phyloP scores from a whole-genome alignment of 192 early-diverging fungal species.

The Coemansia sp. region DNA sequence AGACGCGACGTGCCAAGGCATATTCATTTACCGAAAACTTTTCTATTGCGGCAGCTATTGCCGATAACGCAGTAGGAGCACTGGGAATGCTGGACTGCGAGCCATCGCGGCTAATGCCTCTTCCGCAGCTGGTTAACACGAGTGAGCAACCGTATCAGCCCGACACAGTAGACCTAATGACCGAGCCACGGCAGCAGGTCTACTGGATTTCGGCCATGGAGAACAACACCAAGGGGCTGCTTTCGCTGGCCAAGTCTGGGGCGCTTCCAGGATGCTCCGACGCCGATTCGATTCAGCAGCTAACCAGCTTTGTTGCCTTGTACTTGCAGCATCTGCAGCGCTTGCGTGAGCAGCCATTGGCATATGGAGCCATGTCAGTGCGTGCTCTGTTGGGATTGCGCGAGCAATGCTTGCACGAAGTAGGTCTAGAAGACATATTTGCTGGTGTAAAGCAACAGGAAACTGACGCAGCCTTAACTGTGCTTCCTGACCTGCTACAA shows the following conservation, averaged over 20 bases:
- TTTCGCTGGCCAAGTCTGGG: slow-evolving; percentile 58
- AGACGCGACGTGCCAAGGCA: slow-evolving; percentile 13
- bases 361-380: slow-evolving; percentile 72
- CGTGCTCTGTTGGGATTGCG: slow-evolving; percentile 70
- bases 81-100: slow-evolving; percentile 67
- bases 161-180: slow-evolving; percentile 67
- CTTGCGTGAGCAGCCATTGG: slow-evolving; percentile 65
- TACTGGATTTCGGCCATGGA: slow-evolving; percentile 80
- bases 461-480: slow-evolving; percentile 60
- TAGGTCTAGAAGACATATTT: slow-evolving; percentile 79
- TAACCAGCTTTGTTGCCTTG: slow-evolving; percentile 58
- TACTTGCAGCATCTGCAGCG: slow-evolving; percentile 65
- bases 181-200: slow-evolving; percentile 53
- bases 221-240: slow-evolving; percentile 60
- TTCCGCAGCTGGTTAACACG: slow-evolving; percentile 60
- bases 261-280: slow-evolving; percentile 23
- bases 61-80: slow-evolving; percentile 55
- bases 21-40: slow-evolving; percentile 87
- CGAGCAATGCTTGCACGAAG: slow-evolving; percentile 79
- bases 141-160: slow-evolving; percentile 55
- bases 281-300: slow-evolving; percentile 1
- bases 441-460: slow-evolving; percentile 64
- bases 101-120: slow-evolving; percentile 51
- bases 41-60: slow-evolving; percentile 58
- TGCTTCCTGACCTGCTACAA: slow-evolving; percentile 50